Evolutionary conservation across 1,284 basidiomycete genomes (phyloP).

Genomic region (Leucoagaricus sp.): DNA sequence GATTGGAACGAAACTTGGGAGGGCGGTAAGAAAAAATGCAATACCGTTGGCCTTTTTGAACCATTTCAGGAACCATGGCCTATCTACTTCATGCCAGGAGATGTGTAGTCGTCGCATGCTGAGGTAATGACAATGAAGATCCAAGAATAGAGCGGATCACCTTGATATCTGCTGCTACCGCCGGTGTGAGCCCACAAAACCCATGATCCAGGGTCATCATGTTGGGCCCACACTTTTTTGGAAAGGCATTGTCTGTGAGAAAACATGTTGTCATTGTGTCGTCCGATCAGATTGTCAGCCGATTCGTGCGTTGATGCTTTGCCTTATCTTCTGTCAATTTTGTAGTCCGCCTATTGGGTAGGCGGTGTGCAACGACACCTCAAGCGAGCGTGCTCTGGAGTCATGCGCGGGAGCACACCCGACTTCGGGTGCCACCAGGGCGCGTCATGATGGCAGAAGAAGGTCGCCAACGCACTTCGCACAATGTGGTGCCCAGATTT

Average conservation of each 20-base stretch:
- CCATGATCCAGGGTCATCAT: conserved; percentile 11
- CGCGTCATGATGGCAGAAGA: neutral
- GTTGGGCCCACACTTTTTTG: conserved; percentile 5
- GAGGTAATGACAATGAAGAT: neutral
- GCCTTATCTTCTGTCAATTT: neutral
- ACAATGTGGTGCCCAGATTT: neutral
- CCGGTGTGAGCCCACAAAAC: conserved; percentile 4
- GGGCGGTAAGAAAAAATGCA: neutral
- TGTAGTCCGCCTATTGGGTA: no score
- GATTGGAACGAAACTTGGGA: neutral
- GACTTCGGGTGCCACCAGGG: neutral
- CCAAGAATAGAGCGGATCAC: conserved; percentile 1
- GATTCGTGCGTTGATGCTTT: neutral
- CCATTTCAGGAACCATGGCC: neutral
- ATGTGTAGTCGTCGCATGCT: neutral
- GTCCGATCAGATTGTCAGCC: neutral
- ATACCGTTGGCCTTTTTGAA: conserved; percentile 7
- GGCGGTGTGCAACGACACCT: no score
- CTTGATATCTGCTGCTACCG: neutral
- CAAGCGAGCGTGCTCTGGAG: neutral
- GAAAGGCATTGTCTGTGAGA: neutral
- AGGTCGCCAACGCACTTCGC: neutral
- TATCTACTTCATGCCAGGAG: neutral
- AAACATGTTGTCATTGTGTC: no score
- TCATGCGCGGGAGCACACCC: neutral